phyloP scores from a whole-genome alignment of 164 flowering plant genomes.

The Nelumbo lutea region DNA sequence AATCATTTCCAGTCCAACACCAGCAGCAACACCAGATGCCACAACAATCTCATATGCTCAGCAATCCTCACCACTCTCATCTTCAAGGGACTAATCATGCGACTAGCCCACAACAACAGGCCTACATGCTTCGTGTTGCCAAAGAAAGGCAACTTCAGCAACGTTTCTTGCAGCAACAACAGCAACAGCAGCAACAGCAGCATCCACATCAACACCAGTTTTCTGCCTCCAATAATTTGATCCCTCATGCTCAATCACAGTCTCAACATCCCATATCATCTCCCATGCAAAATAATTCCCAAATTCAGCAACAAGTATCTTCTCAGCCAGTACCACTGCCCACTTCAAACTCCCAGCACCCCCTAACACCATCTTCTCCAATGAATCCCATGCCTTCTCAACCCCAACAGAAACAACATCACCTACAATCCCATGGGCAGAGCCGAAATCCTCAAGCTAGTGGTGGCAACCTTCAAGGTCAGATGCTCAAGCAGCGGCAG shows the following conservation, averaged over 20 bases:
- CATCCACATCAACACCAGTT: constrained; percentile 23
- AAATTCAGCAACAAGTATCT: constrained; percentile 46
- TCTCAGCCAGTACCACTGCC: constrained; percentile 45
- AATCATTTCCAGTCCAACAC: constrained; percentile 56
- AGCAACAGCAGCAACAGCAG: constrained; percentile 41
- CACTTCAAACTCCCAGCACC: constrained; percentile 24
- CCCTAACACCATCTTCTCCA: constrained; percentile 48
- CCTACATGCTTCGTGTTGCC: constrained; percentile 53
- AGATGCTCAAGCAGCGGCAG: constrained; percentile 57
- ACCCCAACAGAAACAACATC: constrained; percentile 59
- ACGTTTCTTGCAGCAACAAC: constrained; percentile 36
- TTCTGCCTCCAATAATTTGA: constrained; percentile 42
- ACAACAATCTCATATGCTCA: constrained; percentile 52
- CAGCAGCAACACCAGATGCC: constrained; percentile 64
- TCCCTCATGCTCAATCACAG: constrained; percentile 50
- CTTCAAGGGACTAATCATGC: constrained; percentile 57
- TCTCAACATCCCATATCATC: constrained; percentile 62
- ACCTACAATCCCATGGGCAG: constrained; percentile 42
- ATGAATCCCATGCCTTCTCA: constrained; percentile 52
- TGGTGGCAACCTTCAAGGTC: constrained; percentile 40
- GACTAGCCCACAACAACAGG: constrained; percentile 50
- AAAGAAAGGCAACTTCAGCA: constrained; percentile 76
- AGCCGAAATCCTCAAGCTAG: constrained; percentile 44
- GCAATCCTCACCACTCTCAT: constrained; percentile 57
- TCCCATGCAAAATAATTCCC: constrained; percentile 49